These are phyloP conservation scores for Boeremia lycopersici DNA, from an alignment of 2,329 filamentous ascomycete genomes.

Conservation along the genomic window DNA sequence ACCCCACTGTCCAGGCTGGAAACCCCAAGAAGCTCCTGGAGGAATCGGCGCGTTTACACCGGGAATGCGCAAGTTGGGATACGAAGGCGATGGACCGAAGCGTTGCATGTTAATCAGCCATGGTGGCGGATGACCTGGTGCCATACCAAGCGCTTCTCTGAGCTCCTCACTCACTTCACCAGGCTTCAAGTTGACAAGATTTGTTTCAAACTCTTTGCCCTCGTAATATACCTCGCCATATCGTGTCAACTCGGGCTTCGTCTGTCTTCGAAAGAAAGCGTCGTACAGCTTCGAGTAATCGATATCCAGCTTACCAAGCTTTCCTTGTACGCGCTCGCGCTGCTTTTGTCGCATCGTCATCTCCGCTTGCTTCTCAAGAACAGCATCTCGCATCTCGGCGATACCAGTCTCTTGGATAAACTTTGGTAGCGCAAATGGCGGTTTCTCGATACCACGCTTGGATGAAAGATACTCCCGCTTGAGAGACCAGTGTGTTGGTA, in stretches of 20 bases:
- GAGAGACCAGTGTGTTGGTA: constrained; percentile 91
- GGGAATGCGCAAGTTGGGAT: constrained; percentile 92
- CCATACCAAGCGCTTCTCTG: constrained; percentile 92
- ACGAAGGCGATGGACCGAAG: constrained; percentile 90
- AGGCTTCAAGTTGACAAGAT: constrained; percentile 85
- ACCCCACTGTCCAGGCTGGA: constrained; percentile 92
- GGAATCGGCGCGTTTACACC: constrained; percentile 94
- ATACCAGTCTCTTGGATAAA: constrained; percentile 99
- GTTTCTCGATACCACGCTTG: constrained; percentile 95
- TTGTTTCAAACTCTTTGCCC: constrained; percentile 97
- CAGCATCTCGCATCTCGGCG: constrained; percentile 95
- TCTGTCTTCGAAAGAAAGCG: constrained; percentile 97
- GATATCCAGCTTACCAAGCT: constrained; percentile 97
- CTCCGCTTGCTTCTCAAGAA: constrained; percentile 92
- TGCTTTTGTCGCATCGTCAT: constrained; percentile 94
- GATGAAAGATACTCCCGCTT: constrained; percentile 98
- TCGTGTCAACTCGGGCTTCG: constrained; percentile 88
- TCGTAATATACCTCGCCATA: constrained; percentile 99
- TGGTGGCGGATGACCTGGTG: constrained; percentile 87
- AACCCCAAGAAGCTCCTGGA: constrained; percentile 89
- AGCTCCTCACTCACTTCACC: constrained; percentile 89
- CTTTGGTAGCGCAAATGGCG: constrained; percentile 87
- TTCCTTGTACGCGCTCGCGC: constrained; percentile 88
- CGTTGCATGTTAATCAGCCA: constrained; percentile 98
- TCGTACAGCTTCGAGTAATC: constrained; percentile 99